Evolutionary conservation across 768 basidiomycete species (phyloP).

Genomic region (Calvatia gigantea): DNA sequence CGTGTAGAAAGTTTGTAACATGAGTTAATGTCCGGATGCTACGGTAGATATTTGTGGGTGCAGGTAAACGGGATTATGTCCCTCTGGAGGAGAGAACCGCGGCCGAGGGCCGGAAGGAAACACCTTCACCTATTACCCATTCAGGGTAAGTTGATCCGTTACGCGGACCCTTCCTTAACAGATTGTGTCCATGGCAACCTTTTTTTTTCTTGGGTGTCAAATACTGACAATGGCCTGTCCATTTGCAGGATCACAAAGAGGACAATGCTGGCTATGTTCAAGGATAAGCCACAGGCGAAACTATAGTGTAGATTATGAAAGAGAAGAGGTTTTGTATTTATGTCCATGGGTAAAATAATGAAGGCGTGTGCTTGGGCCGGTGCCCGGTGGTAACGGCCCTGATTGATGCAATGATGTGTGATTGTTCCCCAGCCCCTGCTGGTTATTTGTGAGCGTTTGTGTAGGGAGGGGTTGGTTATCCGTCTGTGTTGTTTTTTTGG

Average conservation of each 20-base stretch:
- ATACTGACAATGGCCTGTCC: not conserved
- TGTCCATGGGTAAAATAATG: constrained; percentile 3
- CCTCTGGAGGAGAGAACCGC: constrained; percentile 54
- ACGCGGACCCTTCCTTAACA: constrained; percentile 10
- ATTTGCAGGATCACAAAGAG: constrained; percentile 59
- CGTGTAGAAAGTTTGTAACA: constrained; percentile 5
- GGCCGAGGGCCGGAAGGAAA: constrained; percentile 52
- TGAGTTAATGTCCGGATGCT: constrained; percentile 1
- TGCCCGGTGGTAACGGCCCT: constrained; percentile 16
- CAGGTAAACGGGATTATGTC: constrained; percentile 71
- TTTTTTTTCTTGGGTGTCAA: not conserved
- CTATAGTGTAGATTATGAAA: constrained; percentile 25
- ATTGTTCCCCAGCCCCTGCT: constrained; percentile 8
- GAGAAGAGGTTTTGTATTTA: constrained; percentile 5
- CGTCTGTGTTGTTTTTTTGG: constrained; percentile 13
- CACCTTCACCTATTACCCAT: constrained; percentile 62
- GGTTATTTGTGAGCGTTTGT: constrained; percentile 10
- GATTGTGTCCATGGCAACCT: constrained; percentile 37
- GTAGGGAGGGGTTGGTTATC: not conserved
- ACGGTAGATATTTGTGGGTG: constrained; percentile 73
- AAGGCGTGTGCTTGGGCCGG: constrained; percentile 10
- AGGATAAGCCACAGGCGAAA: constrained; percentile 45
- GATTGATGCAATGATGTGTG: constrained; percentile 3
- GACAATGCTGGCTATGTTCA: constrained; percentile 60
- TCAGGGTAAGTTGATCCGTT: constrained; percentile 59